These are phyloP conservation scores for Pyrenula massariospora DNA, from an alignment of 495 filamentous ascomycete species.

Conservation along the genomic window DNA sequence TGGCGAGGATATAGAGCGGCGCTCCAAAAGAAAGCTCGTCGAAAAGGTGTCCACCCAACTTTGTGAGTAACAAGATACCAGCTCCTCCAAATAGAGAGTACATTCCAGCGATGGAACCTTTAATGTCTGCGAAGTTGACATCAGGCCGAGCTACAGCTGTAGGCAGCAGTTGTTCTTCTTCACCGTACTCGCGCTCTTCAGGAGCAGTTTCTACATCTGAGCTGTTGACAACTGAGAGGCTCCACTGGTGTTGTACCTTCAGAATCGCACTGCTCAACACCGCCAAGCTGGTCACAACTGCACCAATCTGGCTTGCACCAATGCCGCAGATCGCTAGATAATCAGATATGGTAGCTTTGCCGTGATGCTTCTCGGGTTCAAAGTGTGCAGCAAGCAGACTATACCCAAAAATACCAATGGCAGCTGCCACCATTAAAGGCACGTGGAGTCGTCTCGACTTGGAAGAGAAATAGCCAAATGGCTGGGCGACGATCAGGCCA, in stretches of 20 bases:
- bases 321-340: slow-evolving; percentile 70
- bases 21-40: slow-evolving; percentile 56
- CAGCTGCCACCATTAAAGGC: slow-evolving; percentile 59
- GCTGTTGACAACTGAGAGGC: neutral
- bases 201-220: neutral
- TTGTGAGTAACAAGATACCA: slow-evolving; percentile 84
- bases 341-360: slow-evolving; percentile 50
- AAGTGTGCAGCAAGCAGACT: slow-evolving; percentile 59
- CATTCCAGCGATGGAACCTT: slow-evolving; percentile 87
- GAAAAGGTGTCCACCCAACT: slow-evolving; percentile 79
- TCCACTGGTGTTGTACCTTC: slow-evolving; percentile 22
- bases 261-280: slow-evolving; percentile 73
- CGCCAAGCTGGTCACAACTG: slow-evolving; percentile 85
- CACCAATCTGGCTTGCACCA: slow-evolving; percentile 85
- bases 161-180: slow-evolving; percentile 19
- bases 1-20: slow-evolving; percentile 87
- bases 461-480: slow-evolving; percentile 73
- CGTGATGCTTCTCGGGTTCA: slow-evolving; percentile 35
- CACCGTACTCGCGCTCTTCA: slow-evolving; percentile 7
- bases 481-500: slow-evolving; percentile 71
- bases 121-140: slow-evolving; percentile 42
- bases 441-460: slow-evolving; percentile 49
- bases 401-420: slow-evolving; percentile 67
- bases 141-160: slow-evolving; percentile 7
- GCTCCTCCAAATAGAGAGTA: slow-evolving; percentile 87